Evolutionary conservation across 2,329 filamentous ascomycete genomes (phyloP), one percentile per base, ranked within the genome.

Genomic region (Rutstroemia sp.): DNA sequence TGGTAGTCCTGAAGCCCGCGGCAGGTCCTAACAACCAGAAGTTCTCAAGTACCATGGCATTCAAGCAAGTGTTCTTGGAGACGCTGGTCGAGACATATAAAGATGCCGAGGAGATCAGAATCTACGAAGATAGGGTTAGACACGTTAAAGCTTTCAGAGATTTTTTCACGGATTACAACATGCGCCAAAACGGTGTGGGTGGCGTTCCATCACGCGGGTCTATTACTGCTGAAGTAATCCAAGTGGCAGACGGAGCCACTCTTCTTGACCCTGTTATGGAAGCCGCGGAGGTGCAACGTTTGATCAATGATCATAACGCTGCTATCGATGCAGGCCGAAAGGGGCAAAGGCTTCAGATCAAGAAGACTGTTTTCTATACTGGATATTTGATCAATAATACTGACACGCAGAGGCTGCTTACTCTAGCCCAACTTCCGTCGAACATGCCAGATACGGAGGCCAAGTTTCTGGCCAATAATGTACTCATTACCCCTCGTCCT

Each of bases 361-460:
- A 89, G 71, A 92, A 92, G 69, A 90, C 85, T 1, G 86, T 96
- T 50, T 90, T 91, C 72, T 96, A 92, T 73, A 96, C 94, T 1
- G 90, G 90, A 50, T 97, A 99, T 72, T 82, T 95, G 72, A 86
- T 99, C 62, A 78, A 78, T 42, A 77, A 83, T 49, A 76, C 81
- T 25, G 89, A 94, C 70, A 86, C 86, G 2, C 81, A 88, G 66
- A 83, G 81, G 55, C 77, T 97, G 39, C 80, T 88, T 56, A 79
- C 80, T 5, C 78, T 95, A n/a, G 83, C 85, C 30, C 72, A 83
- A 52, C 74, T 90, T 19, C 86, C 86, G 4, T 67, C 75, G 4
- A 79, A 80, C 57, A 74, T 84, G 54, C 77, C 83, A 27, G 83
- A 87, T 51, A 78, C 81, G 52, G 89, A 95, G 52, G 75, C 96